A percentile compares a stretch with the other conserved stretches of the same genome.
phyloP scores from a whole-genome alignment of 1,139 yeast genomes.

The Candida frijolesensis region DNA sequence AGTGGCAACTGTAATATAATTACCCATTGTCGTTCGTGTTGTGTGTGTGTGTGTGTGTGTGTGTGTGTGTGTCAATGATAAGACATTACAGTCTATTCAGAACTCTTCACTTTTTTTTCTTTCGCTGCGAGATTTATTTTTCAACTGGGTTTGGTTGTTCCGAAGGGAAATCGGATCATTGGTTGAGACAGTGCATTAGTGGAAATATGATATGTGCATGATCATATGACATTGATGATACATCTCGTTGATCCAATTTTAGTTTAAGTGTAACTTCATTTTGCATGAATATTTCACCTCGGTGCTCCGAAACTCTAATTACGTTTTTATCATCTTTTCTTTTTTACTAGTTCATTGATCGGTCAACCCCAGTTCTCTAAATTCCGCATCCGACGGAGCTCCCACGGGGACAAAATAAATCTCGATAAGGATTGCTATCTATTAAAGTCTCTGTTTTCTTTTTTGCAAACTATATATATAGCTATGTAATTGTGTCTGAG shows the following conservation, averaged over 20 bases:
- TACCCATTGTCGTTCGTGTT: slow-evolving; percentile 44
- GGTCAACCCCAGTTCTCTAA: slow-evolving; percentile 1
- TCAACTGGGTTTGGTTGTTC: no score
- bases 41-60: not conserved
- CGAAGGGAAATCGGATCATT: no score
- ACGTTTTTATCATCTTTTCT: not conserved
- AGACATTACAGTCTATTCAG: no score
- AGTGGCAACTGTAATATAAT: slow-evolving; percentile 59
- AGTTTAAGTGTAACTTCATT: not conserved
- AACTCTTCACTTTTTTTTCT: not conserved
- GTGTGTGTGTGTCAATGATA: not conserved
- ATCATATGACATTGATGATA: not conserved
- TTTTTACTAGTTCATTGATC: not conserved
- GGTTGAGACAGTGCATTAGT: not conserved
- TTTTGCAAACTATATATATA: slow-evolving; percentile 1
- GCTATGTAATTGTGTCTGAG: not conserved
- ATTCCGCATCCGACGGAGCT: slow-evolving; percentile 3
- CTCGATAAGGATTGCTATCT: slow-evolving; percentile 1
- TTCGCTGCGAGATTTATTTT: not conserved
- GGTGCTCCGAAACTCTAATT: not conserved
- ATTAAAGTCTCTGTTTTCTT: not conserved
- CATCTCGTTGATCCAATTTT: not conserved
- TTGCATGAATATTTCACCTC: not conserved
- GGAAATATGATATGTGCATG: not conserved
- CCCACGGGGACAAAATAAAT: slow-evolving; percentile 1